Base-by-base conservation (phyloP, 2,329 filamentous ascomycete genomes). In the Colletotrichum paranaense region DNA sequence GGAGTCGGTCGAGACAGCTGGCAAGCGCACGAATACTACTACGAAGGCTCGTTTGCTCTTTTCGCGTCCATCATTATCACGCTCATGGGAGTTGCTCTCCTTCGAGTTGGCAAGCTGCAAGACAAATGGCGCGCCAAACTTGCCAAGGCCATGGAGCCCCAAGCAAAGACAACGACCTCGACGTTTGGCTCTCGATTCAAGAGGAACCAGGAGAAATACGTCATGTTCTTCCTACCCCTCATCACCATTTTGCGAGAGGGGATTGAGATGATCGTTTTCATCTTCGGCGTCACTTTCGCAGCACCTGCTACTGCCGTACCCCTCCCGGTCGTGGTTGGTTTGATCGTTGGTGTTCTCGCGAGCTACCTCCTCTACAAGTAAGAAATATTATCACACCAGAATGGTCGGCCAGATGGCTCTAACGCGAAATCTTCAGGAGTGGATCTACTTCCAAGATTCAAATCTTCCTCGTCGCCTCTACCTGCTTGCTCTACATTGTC, bases 111-210 rank as follows among this genome's bases (percentile, higher is more conserved):
- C 74, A 97, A 96, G 82, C 89, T 97, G 81, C 93, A 95, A 81
- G 92, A 93, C 74, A 97, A 97, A 83, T 97, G 95, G 95, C 90
- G 91, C n/a, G 85, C 92, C 77, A 97, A 97, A 89, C 90, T 97
- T 28, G 90, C 92, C 22, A 90, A 89, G 77, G 90, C 93, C 2
- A 83, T 97, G 35, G 90, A 93, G 76, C 80, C 79, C 1, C 85
- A 87, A 12, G 75, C 86, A 71, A 81, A 80, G 53, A 85, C 88
- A 19, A 85, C 88, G 14, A 83, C 83, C 38, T 79, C 81, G 16
- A 42, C 38, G 6, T 42, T 42, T 19, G 80, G 79, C 3, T 79
- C 79, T 30, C 84, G 85, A 78, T 63, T 95, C 75, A 93, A 93
- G 82, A 83, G 85, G 67, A 93, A 90, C 84, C 83, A 87, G 24